These are phyloP conservation scores for Xylaria intraflava DNA, from an alignment of 495 filamentous ascomycete genomes.

Conservation along the genomic window DNA sequence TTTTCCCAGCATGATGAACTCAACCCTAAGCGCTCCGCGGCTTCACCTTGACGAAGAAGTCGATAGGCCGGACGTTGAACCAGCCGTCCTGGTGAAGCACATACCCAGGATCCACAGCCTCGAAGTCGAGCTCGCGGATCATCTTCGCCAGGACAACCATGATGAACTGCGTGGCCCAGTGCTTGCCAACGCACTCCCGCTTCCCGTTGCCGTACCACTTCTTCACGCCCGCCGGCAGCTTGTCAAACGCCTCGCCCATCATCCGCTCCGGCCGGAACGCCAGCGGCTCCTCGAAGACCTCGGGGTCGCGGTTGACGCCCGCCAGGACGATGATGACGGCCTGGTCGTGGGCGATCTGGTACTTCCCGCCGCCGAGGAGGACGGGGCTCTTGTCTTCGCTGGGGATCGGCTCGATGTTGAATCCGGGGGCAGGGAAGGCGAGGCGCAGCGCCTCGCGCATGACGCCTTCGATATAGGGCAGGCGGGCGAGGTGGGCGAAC, in stretches of 20 bases:
- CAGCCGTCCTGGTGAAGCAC: constrained; percentile 45
- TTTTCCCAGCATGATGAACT: no score
- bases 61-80: constrained; percentile 40
- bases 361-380: constrained; percentile 54
- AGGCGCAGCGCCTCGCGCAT: constrained; percentile 62
- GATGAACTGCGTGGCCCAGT: constrained; percentile 62
- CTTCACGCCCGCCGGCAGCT: constrained; percentile 53
- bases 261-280: constrained; percentile 63
- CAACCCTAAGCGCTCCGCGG: constrained; percentile 16
- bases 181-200: constrained; percentile 58
- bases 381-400: constrained; percentile 39
- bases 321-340: constrained; percentile 54
- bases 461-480: constrained; percentile 58
- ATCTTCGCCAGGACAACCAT: constrained; percentile 49
- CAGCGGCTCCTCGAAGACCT: constrained; percentile 56
- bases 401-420: constrained; percentile 54
- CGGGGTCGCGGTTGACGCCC: constrained; percentile 60
- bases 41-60: constrained; percentile 36
- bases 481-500: constrained; percentile 50
- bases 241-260: constrained; percentile 55
- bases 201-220: constrained; percentile 67
- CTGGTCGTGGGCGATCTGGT: constrained; percentile 55
- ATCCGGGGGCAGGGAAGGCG: constrained; percentile 58
- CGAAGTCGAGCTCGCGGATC: constrained; percentile 57
- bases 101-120: constrained; percentile 50